A percentile compares a stretch with the other conserved stretches of the same genome.
Conservation (phyloP, 2,329 filamentous ascomycete species). For the Penicillium sp. region DNA sequence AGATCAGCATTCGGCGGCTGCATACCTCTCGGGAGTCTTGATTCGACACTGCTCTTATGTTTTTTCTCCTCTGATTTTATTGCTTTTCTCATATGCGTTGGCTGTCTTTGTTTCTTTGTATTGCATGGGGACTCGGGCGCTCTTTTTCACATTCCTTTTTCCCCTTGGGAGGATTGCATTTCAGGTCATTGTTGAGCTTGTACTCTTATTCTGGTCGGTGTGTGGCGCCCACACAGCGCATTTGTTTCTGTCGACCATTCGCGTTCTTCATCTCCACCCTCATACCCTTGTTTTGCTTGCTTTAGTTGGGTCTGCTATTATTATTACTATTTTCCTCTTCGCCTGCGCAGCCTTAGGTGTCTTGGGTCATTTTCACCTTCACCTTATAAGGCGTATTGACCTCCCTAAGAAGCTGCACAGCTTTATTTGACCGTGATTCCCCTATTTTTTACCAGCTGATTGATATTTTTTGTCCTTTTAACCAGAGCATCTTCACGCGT, state of each 20-base stretch:
- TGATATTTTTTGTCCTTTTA: conserved; percentile 24
- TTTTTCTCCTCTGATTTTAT: conserved; percentile 23
- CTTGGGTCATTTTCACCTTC: neutral
- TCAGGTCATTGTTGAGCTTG: conserved; percentile 28
- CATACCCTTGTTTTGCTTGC: conserved; percentile 34
- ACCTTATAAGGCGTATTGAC: conserved; percentile 2
- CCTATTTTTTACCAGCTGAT: conserved; percentile 19
- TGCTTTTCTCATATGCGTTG: conserved; percentile 15
- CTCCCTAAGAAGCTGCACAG: conserved; percentile 23
- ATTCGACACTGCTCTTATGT: conserved; percentile 29
- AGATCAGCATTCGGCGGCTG: conserved; percentile 44
- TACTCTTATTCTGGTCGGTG: conserved; percentile 27
- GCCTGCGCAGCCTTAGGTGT: conserved; percentile 3
- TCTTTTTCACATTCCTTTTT: conserved; percentile 27
- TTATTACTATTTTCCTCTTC: conserved; percentile 8
- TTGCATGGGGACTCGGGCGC: conserved; percentile 37
- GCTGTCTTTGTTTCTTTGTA: conserved; percentile 23
- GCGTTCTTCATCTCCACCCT: conserved; percentile 26
- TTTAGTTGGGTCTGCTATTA: conserved; percentile 8
- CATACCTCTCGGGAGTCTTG: conserved; percentile 38
- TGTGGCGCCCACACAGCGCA: conserved; percentile 23
- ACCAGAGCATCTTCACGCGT: conserved; percentile 26
- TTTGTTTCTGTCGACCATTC: conserved; percentile 23
- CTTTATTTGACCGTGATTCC: conserved; percentile 32
- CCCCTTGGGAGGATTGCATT: conserved; percentile 34